A percentile compares a stretch with the other conserved stretches of the same genome.
phyloP scores from a whole-genome alignment of 805 yeast species.

The Candida coquimbonensis region DNA sequence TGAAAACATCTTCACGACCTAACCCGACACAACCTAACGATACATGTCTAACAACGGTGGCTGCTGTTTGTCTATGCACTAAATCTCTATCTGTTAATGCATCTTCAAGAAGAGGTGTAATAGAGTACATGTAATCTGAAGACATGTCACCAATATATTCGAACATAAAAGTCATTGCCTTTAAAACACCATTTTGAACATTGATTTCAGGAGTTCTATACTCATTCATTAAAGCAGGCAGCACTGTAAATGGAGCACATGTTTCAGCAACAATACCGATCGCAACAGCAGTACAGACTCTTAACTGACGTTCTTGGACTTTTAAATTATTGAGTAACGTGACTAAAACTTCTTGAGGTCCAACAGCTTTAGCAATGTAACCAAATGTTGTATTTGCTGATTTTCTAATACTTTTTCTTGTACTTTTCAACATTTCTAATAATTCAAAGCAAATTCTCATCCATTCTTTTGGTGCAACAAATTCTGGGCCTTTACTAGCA shows the following conservation, averaged over 20 bases:
- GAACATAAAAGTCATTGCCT: slow-evolving; percentile 84
- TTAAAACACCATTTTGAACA: slow-evolving; percentile 92
- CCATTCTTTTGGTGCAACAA: slow-evolving; percentile 91
- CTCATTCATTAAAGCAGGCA: slow-evolving; percentile 95
- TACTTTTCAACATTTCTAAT: slow-evolving; percentile 79
- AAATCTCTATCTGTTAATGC: slow-evolving; percentile 86
- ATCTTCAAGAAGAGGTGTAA: slow-evolving; percentile 75
- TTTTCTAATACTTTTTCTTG: slow-evolving; percentile 65
- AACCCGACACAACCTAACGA: slow-evolving; percentile 72
- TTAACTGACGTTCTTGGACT: slow-evolving; percentile 91
- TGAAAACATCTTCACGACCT: slow-evolving; percentile 74
- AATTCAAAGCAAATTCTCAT: slow-evolving; percentile 91
- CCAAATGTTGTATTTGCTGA: slow-evolving; percentile 93
- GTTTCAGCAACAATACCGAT: slow-evolving; percentile 93
- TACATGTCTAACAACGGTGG: slow-evolving; percentile 76
- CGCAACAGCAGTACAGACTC: slow-evolving; percentile 97
- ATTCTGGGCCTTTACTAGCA: slow-evolving; percentile 74
- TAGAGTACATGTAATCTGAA: slow-evolving; percentile 73
- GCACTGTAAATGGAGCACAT: slow-evolving; percentile 86
- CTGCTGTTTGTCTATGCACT: slow-evolving; percentile 94
- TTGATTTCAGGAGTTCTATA: slow-evolving; percentile 86
- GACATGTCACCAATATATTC: slow-evolving; percentile 84
- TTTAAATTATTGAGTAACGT: slow-evolving; percentile 76
- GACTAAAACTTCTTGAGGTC: slow-evolving; percentile 90
- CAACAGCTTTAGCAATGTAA: slow-evolving; percentile 81